Conservation (phyloP, 1,284 basidiomycete genomes). For the Moesziomyces antarcticus region DNA sequence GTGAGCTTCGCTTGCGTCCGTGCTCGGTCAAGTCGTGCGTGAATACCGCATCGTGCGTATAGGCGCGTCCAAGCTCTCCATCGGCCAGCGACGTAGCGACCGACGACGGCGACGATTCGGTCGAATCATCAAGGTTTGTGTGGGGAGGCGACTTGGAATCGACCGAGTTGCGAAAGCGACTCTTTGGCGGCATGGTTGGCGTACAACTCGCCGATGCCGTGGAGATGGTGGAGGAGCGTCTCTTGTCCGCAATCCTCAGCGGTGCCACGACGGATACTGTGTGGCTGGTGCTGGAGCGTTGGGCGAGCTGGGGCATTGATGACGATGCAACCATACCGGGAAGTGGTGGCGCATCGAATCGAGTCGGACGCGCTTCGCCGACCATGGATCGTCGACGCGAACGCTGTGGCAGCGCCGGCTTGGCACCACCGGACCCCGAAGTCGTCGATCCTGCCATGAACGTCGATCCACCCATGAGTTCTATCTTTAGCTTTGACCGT, state of each 20-base stretch:
- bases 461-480: too few relatives aligned
- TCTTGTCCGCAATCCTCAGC: conserved; percentile 7
- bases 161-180: neutral
- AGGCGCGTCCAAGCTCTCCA: neutral
- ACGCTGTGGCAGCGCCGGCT: conserved; percentile 8
- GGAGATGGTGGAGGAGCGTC: neutral
- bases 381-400: conserved; percentile 10
- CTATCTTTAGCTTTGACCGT: too few relatives aligned
- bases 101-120: conserved; percentile 10
- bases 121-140: neutral
- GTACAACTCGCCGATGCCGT: neutral
- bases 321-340: neutral
- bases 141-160: neutral
- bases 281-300: conserved; percentile 5
- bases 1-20: neutral
- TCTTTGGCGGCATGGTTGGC: conserved; percentile 7
- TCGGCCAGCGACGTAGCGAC: conserved; percentile 6
- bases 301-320: conserved; percentile 2
- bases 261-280: conserved; percentile 1
- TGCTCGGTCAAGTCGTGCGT: neutral
- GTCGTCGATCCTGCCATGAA: too few relatives aligned
- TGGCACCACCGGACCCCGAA: neutral
- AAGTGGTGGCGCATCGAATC: neutral
- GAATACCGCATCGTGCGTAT: conserved; percentile 6
- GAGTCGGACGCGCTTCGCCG: conserved; percentile 1